Evolutionary conservation across 257 asterid species (phyloP).

Genomic region (Solanum phureja): DNA sequence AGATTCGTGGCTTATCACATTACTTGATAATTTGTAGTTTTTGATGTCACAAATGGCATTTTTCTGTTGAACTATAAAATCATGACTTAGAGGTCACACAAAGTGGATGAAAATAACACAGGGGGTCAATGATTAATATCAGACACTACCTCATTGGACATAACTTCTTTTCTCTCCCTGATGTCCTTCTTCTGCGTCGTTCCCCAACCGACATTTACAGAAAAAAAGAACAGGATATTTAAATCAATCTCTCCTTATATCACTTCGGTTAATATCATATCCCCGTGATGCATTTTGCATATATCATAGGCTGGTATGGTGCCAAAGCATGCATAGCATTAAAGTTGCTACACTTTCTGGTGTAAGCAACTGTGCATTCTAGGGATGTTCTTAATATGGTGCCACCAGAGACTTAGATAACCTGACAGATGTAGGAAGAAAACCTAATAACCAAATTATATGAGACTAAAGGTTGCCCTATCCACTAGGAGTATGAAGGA

Average conservation of each 20-base stretch:
- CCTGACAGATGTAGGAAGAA: neutral
- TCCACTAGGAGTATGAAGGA: neutral
- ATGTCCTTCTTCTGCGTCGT: neutral
- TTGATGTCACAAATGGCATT: neutral
- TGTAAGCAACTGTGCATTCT: neutral
- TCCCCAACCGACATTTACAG: neutral
- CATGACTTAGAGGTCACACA: neutral
- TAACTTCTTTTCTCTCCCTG: neutral
- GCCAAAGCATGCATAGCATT: neutral
- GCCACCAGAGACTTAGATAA: neutral
- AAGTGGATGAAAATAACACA: neutral
- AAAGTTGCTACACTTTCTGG: neutral
- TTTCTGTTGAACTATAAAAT: neutral
- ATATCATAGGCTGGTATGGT: neutral
- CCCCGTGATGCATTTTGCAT: neutral
- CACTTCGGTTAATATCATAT: neutral
- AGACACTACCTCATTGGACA: neutral
- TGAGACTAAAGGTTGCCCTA: neutral
- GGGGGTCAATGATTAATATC: neutral
- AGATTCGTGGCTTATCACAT: neutral
- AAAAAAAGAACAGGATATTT: neutral
- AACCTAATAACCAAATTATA: neutral
- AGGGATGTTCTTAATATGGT: neutral
- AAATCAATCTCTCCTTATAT: neutral
- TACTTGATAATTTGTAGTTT: slow-evolving; percentile 1